Conservation (phyloP, 768 basidiomycete species). For the Russula ochroleuca region DNA sequence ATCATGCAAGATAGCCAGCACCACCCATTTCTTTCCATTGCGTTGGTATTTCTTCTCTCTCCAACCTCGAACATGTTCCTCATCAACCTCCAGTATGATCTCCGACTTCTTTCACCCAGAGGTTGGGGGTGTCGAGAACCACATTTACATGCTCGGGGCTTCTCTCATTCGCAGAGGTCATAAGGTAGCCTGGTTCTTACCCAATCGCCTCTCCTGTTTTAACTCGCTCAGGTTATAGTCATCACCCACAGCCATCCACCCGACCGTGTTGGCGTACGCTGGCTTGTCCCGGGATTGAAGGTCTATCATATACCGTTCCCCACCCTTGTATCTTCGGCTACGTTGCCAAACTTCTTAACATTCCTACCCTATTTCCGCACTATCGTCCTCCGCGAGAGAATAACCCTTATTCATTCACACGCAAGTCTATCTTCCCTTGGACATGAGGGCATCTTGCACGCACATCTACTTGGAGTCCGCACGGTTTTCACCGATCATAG, state of each 20-base stretch:
- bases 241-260: constrained; percentile 90
- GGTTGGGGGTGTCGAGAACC: constrained; percentile 94
- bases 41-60: background rate
- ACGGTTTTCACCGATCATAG: constrained; percentile 98
- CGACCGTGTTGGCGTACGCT: constrained; percentile 83
- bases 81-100: constrained; percentile 62
- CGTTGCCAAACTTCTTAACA: constrained; percentile 90
- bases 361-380: constrained; percentile 89
- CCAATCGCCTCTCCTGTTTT: background rate
- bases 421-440: constrained; percentile 86
- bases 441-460: constrained; percentile 88
- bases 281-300: constrained; percentile 83
- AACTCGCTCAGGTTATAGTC: constrained; percentile 67
- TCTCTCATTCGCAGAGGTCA: constrained; percentile 81
- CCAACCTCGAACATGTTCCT: background rate
- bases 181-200: constrained; percentile 46
- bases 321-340: constrained; percentile 87
- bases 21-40: constrained; percentile 6
- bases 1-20: background rate
- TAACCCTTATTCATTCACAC: constrained; percentile 87
- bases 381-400: constrained; percentile 80
- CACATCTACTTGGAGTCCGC: constrained; percentile 79
- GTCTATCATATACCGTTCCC: constrained; percentile 91
- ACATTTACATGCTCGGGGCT: constrained; percentile 89
- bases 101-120: constrained; percentile 95